Evolutionary conservation across 768 basidiomycete genomes (phyloP).

Genomic region (Leucosporidium yakuticum): DNA sequence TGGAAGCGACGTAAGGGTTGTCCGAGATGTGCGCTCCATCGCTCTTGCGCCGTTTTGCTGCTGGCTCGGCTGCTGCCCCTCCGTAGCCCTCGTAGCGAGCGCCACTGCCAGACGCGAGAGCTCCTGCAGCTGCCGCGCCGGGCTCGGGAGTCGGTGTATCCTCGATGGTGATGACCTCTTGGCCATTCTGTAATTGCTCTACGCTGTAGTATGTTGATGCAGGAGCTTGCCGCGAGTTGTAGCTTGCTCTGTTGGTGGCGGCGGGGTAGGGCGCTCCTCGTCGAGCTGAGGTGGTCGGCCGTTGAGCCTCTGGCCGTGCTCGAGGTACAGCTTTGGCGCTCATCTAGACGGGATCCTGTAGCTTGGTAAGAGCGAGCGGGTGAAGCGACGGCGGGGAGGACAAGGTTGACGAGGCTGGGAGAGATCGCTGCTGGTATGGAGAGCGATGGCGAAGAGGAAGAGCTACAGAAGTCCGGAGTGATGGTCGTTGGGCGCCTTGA

Average conservation of each 20-base stretch:
- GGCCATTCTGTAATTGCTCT: constrained; percentile 19
- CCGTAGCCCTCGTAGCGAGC: constrained; percentile 14
- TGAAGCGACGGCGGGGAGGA: no score
- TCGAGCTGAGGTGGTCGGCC: no score
- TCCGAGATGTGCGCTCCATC: constrained; percentile 9
- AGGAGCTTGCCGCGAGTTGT: constrained; percentile 5
- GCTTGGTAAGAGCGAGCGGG: no score
- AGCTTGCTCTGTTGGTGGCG: not conserved
- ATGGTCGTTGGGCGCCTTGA: no score
- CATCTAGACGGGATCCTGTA: not conserved
- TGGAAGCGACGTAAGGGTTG: constrained; percentile 1
- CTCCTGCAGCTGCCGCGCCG: not conserved
- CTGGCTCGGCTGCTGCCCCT: constrained; percentile 12
- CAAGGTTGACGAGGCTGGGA: no score
- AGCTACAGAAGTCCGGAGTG: no score
- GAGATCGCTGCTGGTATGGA: no score
- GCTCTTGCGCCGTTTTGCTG: constrained; percentile 26
- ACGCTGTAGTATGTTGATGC: constrained; percentile 19
- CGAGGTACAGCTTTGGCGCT: not conserved
- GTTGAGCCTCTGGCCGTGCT: not conserved
- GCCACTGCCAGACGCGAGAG: constrained; percentile 1
- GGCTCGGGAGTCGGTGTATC: constrained; percentile 26
- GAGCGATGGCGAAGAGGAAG: no score
- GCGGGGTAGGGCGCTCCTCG: constrained; percentile 1
- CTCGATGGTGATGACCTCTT: constrained; percentile 33